Evolutionary conservation across 1,284 basidiomycete species (phyloP).

Genomic region (Cutaneotrichosporon arboriforme): DNA sequence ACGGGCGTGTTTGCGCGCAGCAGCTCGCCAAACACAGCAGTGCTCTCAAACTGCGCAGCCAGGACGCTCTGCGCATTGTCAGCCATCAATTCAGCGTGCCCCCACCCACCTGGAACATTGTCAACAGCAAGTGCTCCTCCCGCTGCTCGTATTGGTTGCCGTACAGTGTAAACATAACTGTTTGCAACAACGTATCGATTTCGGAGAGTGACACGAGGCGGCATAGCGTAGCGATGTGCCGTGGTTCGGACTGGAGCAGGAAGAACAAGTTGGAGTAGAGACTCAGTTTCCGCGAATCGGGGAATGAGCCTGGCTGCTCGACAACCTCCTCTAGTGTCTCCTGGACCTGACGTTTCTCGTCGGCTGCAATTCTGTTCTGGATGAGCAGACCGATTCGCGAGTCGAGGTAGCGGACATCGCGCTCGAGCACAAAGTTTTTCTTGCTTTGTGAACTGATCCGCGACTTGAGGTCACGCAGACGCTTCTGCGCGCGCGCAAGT

Average conservation of each 20-base stretch:
- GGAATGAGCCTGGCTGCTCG: constrained; percentile 66
- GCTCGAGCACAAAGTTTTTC: constrained; percentile 98
- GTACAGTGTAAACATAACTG: constrained; percentile 99
- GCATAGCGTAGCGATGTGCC: constrained; percentile 92
- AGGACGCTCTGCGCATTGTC: constrained; percentile 70
- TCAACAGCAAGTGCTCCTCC: constrained; percentile 95
- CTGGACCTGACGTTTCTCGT: constrained; percentile 93
- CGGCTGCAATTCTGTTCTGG: constrained; percentile 94
- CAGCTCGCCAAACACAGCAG: constrained; percentile 94
- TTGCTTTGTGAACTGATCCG: constrained; percentile 97
- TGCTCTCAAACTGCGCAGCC: constrained; percentile 96
- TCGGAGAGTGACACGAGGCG: constrained; percentile 93
- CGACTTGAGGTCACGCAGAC: constrained; percentile 89
- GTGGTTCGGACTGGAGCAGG: constrained; percentile 92
- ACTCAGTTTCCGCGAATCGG: constrained; percentile 81
- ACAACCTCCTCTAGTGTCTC: constrained; percentile 92
- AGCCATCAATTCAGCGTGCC: constrained; percentile 1
- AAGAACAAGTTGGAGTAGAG: constrained; percentile 99
- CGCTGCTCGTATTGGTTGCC: constrained; percentile 99
- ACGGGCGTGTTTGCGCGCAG: constrained; percentile 97
- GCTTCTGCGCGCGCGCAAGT: constrained; percentile 93
- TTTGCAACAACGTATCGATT: constrained; percentile 97
- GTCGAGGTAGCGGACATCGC: constrained; percentile 97
- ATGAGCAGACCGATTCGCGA: constrained; percentile 95
- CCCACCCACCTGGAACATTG: constrained; percentile 75